Conservation (phyloP, 169 alveolate species). For the Theileria orientalis region DNA sequence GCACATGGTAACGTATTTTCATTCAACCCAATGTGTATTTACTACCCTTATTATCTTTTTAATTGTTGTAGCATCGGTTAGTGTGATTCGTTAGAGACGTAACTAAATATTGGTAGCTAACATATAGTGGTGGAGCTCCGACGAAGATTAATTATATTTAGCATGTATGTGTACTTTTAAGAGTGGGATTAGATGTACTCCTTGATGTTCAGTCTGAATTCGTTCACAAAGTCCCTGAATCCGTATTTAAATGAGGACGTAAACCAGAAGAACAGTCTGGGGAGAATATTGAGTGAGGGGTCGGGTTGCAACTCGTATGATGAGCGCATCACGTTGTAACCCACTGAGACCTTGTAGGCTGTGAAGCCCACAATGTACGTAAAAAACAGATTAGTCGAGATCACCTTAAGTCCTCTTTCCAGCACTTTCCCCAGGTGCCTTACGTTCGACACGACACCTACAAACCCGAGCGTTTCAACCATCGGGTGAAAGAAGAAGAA, state of each 20-base stretch:
- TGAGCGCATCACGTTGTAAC: background rate
- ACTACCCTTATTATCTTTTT: no score
- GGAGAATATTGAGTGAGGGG: background rate
- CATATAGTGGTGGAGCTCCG: no score
- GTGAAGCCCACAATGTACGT: background rate
- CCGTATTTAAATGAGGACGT: background rate
- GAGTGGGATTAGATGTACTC: no score
- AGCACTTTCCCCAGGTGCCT: constrained; percentile 12
- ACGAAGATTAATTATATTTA: no score
- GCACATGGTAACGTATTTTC: no score
- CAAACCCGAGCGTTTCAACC: constrained; percentile 24
- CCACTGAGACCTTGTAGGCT: constrained; percentile 10
- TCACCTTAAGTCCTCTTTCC: constrained; percentile 2
- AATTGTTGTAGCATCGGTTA: no score
- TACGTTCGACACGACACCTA: constrained; percentile 16
- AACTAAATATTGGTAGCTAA: no score
- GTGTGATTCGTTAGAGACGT: no score
- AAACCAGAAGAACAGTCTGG: constrained; percentile 7
- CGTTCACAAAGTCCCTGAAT: constrained; percentile 16
- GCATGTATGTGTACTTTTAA: no score
- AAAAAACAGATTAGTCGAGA: constrained; percentile 4
- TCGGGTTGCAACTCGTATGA: background rate
- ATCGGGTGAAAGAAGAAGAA: constrained; percentile 10
- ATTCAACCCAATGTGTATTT: no score
- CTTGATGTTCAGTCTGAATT: constrained; percentile 8